phyloP scores from a whole-genome alignment of 257 asterid genomes.

The Craterostigma plantagineum region DNA sequence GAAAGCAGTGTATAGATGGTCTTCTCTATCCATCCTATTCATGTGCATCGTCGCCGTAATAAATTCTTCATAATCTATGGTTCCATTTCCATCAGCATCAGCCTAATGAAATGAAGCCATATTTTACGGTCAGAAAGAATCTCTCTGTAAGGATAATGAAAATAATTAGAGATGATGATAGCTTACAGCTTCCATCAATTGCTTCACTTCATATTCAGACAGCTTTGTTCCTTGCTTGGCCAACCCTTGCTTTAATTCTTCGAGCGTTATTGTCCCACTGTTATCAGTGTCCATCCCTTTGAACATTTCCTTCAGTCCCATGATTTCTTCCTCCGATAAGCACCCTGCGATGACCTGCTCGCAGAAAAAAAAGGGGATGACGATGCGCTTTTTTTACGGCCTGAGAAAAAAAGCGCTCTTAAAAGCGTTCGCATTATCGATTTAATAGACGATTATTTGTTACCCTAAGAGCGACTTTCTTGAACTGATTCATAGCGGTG shows the following conservation, averaged over 20 bases:
- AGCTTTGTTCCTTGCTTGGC: constrained; percentile 2
- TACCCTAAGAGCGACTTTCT: constrained; percentile 3
- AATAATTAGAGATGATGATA: background rate
- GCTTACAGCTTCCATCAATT: constrained; percentile 7
- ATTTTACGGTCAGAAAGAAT: background rate
- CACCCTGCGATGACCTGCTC: constrained; percentile 4
- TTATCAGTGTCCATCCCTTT: constrained; percentile 3
- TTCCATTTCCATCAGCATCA: constrained; percentile 7
- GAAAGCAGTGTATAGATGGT: constrained; percentile 6
- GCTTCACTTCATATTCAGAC: background rate
- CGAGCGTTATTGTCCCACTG: constrained; percentile 3
- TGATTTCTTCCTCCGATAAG: constrained; percentile 6
- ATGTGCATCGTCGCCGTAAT: constrained; percentile 6
- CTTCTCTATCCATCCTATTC: constrained; percentile 4
- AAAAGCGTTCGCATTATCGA: too few species aligned
- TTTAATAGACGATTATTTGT: background rate
- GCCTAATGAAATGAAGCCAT: background rate
- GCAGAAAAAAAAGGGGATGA: too few species aligned
- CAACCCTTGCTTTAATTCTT: constrained; percentile 1
- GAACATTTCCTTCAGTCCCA: constrained; percentile 7
- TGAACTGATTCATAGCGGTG: constrained; percentile 6
- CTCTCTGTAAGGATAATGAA: background rate
- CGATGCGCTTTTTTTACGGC: too few species aligned
- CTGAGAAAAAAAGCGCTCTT: too few species aligned
- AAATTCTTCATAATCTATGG: constrained; percentile 5